phyloP scores from a whole-genome alignment of 148 eudicot genomes.

The Vaccinium myrtillus region DNA sequence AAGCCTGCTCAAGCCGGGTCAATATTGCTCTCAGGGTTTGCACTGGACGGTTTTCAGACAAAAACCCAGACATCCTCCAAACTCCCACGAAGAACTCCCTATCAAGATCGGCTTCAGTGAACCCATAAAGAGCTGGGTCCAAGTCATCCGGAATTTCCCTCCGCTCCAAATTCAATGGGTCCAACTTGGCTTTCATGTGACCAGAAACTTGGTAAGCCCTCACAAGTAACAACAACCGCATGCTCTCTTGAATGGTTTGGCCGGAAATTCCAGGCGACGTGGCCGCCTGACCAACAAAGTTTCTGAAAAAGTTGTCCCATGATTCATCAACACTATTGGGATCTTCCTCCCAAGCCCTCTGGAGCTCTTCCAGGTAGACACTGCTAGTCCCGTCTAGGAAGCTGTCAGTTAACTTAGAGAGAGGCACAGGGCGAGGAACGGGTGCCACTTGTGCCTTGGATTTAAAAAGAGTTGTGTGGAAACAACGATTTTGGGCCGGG shows the following conservation, averaged over 20 bases:
- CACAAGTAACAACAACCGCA: conserved; percentile 72
- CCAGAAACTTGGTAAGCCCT: conserved; percentile 94
- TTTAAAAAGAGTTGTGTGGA: conserved; percentile 48
- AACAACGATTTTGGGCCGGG: conserved; percentile 41
- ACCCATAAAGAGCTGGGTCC: conserved; percentile 74
- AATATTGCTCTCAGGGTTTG: conserved; percentile 86
- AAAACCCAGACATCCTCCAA: conserved; percentile 90
- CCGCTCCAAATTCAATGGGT: conserved; percentile 64
- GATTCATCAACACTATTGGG: conserved; percentile 93
- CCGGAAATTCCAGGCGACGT: conserved; percentile 83
- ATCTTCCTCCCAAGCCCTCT: conserved; percentile 94
- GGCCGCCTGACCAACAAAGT: conserved; percentile 85
- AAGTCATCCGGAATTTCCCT: conserved; percentile 70
- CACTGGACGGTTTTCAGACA: conserved; percentile 92
- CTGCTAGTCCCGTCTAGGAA: conserved; percentile 95
- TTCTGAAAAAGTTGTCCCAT: conserved; percentile 91
- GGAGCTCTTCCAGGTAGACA: conserved; percentile 87
- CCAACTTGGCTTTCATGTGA: conserved; percentile 85
- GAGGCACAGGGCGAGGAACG: conserved; percentile 75
- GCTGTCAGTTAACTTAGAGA: conserved; percentile 81
- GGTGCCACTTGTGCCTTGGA: conserved; percentile 65
- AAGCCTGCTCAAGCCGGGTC: conserved; percentile 88
- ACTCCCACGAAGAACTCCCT: conserved; percentile 89
- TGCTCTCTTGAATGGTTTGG: conserved; percentile 93
- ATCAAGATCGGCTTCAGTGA: conserved; percentile 82